Conservation (phyloP, 2,329 filamentous ascomycete genomes). For the Cercospora beticola region DNA sequence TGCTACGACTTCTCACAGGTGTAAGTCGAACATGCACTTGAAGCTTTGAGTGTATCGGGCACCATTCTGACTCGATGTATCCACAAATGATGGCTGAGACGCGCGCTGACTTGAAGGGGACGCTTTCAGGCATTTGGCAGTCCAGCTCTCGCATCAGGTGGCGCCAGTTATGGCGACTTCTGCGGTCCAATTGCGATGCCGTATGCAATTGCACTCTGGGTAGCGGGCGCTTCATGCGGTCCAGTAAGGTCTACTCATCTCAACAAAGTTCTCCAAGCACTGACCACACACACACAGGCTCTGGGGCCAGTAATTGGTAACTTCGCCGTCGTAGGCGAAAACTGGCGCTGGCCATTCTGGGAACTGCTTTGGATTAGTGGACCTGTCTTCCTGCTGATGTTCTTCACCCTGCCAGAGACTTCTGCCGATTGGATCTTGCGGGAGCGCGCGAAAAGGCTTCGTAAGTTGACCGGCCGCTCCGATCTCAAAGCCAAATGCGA, state of each 20-base stretch:
- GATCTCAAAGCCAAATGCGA: slow-evolving; percentile 9
- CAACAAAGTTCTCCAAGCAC: background rate
- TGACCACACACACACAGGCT: slow-evolving; percentile 36
- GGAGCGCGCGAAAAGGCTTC: slow-evolving; percentile 41
- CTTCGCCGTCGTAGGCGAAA: slow-evolving; percentile 6
- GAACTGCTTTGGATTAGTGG: slow-evolving; percentile 43
- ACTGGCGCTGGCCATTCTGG: slow-evolving; percentile 15
- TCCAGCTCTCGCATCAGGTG: slow-evolving; percentile 62
- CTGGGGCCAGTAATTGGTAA: slow-evolving; percentile 50
- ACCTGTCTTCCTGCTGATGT: slow-evolving; percentile 56
- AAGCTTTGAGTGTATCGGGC: background rate
- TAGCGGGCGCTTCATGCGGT: slow-evolving; percentile 42
- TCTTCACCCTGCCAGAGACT: slow-evolving; percentile 61
- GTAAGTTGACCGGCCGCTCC: slow-evolving; percentile 40
- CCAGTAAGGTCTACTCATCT: slow-evolving; percentile 33
- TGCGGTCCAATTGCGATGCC: slow-evolving; percentile 46
- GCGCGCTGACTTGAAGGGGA: background rate
- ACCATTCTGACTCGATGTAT: background rate
- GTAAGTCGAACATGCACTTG: slow-evolving; percentile 40
- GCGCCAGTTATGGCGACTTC: slow-evolving; percentile 57
- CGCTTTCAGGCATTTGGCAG: slow-evolving; percentile 52
- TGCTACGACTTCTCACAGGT: slow-evolving; percentile 62
- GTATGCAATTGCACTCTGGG: slow-evolving; percentile 46
- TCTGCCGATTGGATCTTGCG: slow-evolving; percentile 40
- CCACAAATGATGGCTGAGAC: background rate